Evolutionary conservation across 345 rosid genomes (phyloP).

Genomic region (Physaria fendleri): DNA sequence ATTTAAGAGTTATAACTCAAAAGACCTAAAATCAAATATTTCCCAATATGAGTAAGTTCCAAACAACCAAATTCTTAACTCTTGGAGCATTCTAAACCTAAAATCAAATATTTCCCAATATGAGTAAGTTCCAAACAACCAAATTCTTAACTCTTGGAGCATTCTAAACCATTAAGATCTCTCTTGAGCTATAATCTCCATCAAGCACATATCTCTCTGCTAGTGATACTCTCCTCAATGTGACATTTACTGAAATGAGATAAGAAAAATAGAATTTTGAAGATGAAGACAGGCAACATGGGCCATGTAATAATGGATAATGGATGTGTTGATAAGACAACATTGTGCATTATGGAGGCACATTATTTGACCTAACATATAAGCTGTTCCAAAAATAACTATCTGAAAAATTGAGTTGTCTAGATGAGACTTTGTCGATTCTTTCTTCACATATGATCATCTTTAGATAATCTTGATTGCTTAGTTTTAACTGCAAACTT

Average conservation of each 20-base stretch:
- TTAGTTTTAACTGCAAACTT: background rate
- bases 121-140: background rate
- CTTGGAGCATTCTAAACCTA: background rate
- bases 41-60: background rate
- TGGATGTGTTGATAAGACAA: background rate
- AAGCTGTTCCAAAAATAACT: background rate
- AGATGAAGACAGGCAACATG: background rate
- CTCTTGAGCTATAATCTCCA: background rate
- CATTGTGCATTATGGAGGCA: background rate
- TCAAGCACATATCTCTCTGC: background rate
- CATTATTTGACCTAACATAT: background rate
- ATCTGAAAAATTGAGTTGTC: background rate
- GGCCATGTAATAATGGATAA: background rate
- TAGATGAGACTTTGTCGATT: background rate
- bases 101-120: background rate
- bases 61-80: background rate
- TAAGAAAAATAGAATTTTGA: background rate
- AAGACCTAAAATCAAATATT: background rate
- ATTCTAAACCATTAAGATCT: background rate
- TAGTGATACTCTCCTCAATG: too few species aligned
- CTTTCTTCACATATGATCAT: background rate
- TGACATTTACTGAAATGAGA: conserved; percentile 2
- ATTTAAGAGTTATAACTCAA: too few species aligned
- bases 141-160: background rate
- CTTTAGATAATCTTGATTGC: background rate